Percentiles rank a stretch among this genome's conserved stretches.
These are phyloP conservation scores for Debaryomyces singareniensis DNA, from an alignment of 1,139 yeast species.

Conservation along the genomic window DNA sequence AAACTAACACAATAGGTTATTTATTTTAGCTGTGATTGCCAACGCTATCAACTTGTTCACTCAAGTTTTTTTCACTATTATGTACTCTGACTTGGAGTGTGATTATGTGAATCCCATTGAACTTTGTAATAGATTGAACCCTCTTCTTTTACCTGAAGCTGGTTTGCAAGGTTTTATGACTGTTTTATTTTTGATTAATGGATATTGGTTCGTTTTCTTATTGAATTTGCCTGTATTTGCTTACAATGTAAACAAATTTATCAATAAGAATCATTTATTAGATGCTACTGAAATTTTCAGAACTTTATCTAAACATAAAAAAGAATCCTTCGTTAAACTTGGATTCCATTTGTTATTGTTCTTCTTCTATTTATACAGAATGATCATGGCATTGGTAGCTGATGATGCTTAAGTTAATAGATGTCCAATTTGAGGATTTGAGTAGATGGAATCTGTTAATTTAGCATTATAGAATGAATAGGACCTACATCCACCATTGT, in stretches of 20 bases:
- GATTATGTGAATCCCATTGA: slow-evolving; percentile 97
- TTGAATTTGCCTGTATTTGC: slow-evolving; percentile 83
- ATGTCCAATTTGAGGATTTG: not conserved
- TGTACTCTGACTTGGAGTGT: slow-evolving; percentile 90
- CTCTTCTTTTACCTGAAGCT: slow-evolving; percentile 88
- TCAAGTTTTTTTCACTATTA: slow-evolving; percentile 88
- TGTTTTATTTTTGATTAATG: slow-evolving; percentile 69
- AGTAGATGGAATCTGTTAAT: slow-evolving; percentile 1
- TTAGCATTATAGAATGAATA: slow-evolving; percentile 4
- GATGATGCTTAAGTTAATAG: slow-evolving; percentile 34
- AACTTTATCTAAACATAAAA: slow-evolving; percentile 88
- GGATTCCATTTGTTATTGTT: slow-evolving; percentile 89
- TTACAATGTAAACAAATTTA: slow-evolving; percentile 67
- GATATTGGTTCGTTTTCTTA: slow-evolving; percentile 89
- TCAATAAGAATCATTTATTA: slow-evolving; percentile 75
- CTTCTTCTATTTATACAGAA: slow-evolving; percentile 92
- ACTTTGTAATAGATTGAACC: slow-evolving; percentile 86
- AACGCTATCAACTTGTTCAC: slow-evolving; percentile 84
- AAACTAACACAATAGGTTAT: slow-evolving; percentile 38
- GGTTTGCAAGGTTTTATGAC: slow-evolving; percentile 74
- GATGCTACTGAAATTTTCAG: slow-evolving; percentile 98
- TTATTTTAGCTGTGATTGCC: slow-evolving; percentile 75
- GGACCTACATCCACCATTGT: too few species aligned
- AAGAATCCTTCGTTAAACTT: slow-evolving; percentile 82
- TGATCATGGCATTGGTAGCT: slow-evolving; percentile 90